Evolutionary conservation across 495 filamentous ascomycete species (phyloP).

Genomic region (Penicillium soppii): DNA sequence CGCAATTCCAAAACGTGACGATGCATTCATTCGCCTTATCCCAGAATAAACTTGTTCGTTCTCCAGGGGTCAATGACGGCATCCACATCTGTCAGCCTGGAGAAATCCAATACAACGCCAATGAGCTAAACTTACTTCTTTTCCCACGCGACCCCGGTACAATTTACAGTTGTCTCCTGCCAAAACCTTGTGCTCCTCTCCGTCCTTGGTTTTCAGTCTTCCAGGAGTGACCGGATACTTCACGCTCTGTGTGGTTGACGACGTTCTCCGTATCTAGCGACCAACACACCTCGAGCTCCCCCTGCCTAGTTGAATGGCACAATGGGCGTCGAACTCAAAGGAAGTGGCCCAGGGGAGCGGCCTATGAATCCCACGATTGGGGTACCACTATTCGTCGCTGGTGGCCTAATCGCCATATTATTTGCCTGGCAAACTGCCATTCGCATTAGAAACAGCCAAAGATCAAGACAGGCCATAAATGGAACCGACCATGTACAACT

Average conservation of each 20-base stretch:
- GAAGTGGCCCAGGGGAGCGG: slow-evolving; percentile 26
- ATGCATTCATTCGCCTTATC: slow-evolving; percentile 16
- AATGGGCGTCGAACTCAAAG: slow-evolving; percentile 32
- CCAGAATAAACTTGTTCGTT: slow-evolving; percentile 3
- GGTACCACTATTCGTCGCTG: slow-evolving; percentile 36
- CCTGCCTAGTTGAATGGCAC: slow-evolving; percentile 16
- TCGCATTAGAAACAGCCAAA: slow-evolving; percentile 27
- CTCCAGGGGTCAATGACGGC: slow-evolving; percentile 29
- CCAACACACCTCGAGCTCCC: background rate
- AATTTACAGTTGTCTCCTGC: slow-evolving; percentile 1
- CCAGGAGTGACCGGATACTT: slow-evolving; percentile 13
- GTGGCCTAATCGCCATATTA: slow-evolving; percentile 23
- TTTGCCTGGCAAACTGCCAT: slow-evolving; percentile 26
- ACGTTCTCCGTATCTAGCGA: slow-evolving; percentile 5
- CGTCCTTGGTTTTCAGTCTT: slow-evolving; percentile 6
- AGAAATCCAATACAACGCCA: slow-evolving; percentile 15
- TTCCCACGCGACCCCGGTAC: slow-evolving; percentile 5
- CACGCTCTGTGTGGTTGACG: slow-evolving; percentile 13
- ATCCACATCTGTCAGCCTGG: slow-evolving; percentile 11
- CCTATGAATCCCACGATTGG: slow-evolving; percentile 39
- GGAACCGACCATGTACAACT: slow-evolving; percentile 26
- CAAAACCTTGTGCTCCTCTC: background rate
- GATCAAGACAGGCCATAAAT: slow-evolving; percentile 20
- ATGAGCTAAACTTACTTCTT: slow-evolving; percentile 4
- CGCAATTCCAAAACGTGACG: slow-evolving; percentile 4